phyloP scores from a whole-genome alignment of 1,284 basidiomycete species.

The Xerocomus cyaneibrunnescens region DNA sequence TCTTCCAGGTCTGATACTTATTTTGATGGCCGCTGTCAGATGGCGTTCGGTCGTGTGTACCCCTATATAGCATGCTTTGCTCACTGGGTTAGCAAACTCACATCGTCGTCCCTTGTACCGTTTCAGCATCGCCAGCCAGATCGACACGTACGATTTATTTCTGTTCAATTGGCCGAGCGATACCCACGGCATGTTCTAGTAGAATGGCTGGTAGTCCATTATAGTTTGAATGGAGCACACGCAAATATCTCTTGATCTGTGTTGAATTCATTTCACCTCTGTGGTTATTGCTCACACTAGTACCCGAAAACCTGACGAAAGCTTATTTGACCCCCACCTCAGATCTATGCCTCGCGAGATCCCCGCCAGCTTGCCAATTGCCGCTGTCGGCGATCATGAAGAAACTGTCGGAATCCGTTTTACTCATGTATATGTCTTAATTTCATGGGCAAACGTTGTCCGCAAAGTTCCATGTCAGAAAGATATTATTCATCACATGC shows the following conservation, averaged over 20 bases:
- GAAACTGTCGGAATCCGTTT: not conserved
- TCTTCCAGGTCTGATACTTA: slow-evolving; percentile 37
- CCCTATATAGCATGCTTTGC: not conserved
- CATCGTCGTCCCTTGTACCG: not conserved
- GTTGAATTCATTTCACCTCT: not conserved
- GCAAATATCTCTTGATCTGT: not conserved
- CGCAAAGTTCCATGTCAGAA: slow-evolving; percentile 3
- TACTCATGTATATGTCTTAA: slow-evolving; percentile 8
- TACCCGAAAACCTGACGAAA: slow-evolving; percentile 7
- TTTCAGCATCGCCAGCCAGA: slow-evolving; percentile 1
- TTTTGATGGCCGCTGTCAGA: slow-evolving; percentile 18
- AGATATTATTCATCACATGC: not conserved
- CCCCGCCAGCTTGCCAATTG: slow-evolving; percentile 20
- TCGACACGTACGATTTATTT: slow-evolving; percentile 16
- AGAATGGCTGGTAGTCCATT: not conserved
- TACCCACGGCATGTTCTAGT: slow-evolving; percentile 4
- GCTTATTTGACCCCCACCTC: slow-evolving; percentile 9
- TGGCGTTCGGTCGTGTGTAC: slow-evolving; percentile 4
- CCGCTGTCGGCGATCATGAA: slow-evolving; percentile 9
- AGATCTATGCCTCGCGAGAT: slow-evolving; percentile 24
- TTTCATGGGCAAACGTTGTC: not conserved
- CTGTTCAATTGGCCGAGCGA: slow-evolving; percentile 12
- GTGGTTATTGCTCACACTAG: slow-evolving; percentile 3
- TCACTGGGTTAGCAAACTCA: not conserved
- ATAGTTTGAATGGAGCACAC: not conserved